Evolutionary conservation across 2,329 filamentous ascomycete species (phyloP), one percentile per base, ranked within the genome.

Genomic region (Onygena corvina): DNA sequence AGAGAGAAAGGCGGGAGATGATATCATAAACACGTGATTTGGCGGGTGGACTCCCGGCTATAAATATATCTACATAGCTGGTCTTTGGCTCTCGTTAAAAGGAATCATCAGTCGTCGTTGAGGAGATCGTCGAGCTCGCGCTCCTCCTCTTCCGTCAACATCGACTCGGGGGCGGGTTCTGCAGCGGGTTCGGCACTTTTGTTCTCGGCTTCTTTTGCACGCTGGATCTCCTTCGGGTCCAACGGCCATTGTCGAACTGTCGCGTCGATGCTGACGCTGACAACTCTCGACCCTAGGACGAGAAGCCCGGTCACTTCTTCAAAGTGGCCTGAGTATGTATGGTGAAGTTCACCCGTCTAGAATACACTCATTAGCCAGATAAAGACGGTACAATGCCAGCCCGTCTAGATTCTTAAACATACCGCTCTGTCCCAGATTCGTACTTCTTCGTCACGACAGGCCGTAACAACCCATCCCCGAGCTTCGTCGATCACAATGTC

Each of bases 101-200:
- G 20, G 3, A 29, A 23, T 8, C 35, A 25, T 27, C 52, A 57
- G 36, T 77, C 74, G 54, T 86, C 82, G 50, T 82, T 86, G 86
- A 98, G 86, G 63, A 98, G 68, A 55, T 89, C 92, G 11, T 87
- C 89, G 55, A 98, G 72, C 65, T 96, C 92, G 3, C 84, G 83
- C 66, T 96, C 90, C 64, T 98, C 92, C 58, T 96, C 90, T 9
- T 79, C 83, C 3, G 88, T 94, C 66, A 95, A 70, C 60, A 70
- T 63, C 4, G 72, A 70, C 48, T 76, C 75, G 47, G 69, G 54
- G 63, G 63, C 54, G 67, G 68, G 29, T 65, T 65, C 49, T 56
- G 63, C 61, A 51, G 72, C 72, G 38, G 71, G 67, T 47, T 71
- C 65, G 50, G 69, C 59, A 35, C 65, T 64, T 52, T 61, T 60